phyloP scores from a whole-genome alignment of 2,329 filamentous ascomycete species.

The Diplocarpon mali region DNA sequence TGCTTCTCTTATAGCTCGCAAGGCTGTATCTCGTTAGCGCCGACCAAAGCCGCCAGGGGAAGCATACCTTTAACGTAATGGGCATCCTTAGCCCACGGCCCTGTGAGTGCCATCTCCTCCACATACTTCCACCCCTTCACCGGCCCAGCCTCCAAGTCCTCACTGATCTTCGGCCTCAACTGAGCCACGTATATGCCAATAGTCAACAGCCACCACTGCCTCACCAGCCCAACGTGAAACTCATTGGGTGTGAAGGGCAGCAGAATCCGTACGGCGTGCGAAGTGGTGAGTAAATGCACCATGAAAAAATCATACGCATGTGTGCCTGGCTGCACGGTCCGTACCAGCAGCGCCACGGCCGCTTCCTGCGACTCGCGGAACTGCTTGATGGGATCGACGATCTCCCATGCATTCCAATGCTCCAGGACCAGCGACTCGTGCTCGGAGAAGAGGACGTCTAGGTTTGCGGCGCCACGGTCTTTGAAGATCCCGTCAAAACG shows the following conservation, averaged over 20 bases:
- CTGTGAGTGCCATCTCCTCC: conserved; percentile 57
- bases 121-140: conserved; percentile 66
- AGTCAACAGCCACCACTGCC: conserved; percentile 84
- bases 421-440: conserved; percentile 63
- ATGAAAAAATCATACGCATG: conserved; percentile 74
- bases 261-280: conserved; percentile 78
- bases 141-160: conserved; percentile 45
- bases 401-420: conserved; percentile 83
- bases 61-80: conserved; percentile 72
- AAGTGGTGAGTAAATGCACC: conserved; percentile 72
- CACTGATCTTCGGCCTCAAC: conserved; percentile 59
- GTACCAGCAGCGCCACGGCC: conserved; percentile 50
- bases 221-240: conserved; percentile 62
- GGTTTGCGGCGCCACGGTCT: conserved; percentile 47
- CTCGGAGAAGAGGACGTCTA: conserved; percentile 55
- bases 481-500: conserved; percentile 58
- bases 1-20: conserved; percentile 65
- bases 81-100: conserved; percentile 57
- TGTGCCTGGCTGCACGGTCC: conserved; percentile 43
- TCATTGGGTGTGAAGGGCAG: conserved; percentile 64
- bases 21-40: conserved; percentile 32
- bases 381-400: conserved; percentile 58
- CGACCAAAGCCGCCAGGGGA: neutral
- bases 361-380: conserved; percentile 62
- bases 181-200: conserved; percentile 68